These are phyloP conservation scores for Punctularia strigosozonata DNA, from an alignment of 768 basidiomycete genomes.

Conservation along the genomic window DNA sequence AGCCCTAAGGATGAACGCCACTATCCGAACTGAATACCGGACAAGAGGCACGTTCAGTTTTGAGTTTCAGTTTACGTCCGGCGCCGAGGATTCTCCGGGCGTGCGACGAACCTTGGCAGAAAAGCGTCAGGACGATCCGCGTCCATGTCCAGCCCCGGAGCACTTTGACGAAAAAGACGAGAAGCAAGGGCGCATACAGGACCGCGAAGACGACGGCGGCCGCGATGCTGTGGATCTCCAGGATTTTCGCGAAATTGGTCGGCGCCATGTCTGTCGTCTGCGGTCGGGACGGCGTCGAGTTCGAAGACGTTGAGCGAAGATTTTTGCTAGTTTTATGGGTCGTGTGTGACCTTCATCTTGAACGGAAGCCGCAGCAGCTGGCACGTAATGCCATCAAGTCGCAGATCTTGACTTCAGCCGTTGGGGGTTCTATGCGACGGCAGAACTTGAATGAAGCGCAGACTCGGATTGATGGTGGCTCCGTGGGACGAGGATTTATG, in stretches of 20 bases:
- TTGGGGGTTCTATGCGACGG: too few relatives aligned
- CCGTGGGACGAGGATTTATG: too few relatives aligned
- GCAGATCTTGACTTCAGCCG: too few relatives aligned
- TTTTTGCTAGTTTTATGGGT: too few relatives aligned
- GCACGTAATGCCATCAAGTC: too few relatives aligned
- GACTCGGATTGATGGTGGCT: too few relatives aligned
- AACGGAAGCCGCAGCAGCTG: too few relatives aligned
- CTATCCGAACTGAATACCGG: conserved; percentile 14
- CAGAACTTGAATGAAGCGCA: too few relatives aligned
- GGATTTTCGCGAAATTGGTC: conserved; percentile 13
- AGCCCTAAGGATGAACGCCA: conserved; percentile 19
- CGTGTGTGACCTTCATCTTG: too few relatives aligned
- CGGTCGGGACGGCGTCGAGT: too few relatives aligned
- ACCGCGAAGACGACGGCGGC: conserved; percentile 20
- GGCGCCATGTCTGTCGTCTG: neutral
- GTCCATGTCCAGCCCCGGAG: conserved; percentile 16
- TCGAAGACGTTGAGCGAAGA: too few relatives aligned
- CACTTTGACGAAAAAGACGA: conserved; percentile 12
- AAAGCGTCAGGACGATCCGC: conserved; percentile 16
- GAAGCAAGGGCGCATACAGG: conserved; percentile 16
- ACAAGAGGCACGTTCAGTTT: neutral
- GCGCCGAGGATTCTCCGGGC: conserved; percentile 1
- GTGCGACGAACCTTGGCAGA: conserved; percentile 15
- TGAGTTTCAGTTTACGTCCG: conserved; percentile 1
- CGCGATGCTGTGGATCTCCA: conserved; percentile 19